Evolutionary conservation across 2,329 filamentous ascomycete species (phyloP), one percentile per base, ranked within the genome.

Genomic region (Chaetomiaceae sp.): DNA sequence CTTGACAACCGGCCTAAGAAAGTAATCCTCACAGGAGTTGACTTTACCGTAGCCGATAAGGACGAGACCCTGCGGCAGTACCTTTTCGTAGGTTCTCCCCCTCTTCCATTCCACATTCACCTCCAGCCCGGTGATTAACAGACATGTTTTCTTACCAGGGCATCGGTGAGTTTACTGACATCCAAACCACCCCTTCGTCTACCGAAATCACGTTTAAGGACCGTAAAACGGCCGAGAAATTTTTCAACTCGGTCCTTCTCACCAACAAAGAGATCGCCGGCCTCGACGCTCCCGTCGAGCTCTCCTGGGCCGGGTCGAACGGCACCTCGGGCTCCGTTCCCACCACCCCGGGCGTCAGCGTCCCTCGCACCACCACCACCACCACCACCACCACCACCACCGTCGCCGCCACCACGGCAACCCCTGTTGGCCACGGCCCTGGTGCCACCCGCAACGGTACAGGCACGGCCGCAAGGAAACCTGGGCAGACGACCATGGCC

Each of bases 1-100:
- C 75, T 94, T 20, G 89, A 94, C 64, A 90, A 91, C 66, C 77
- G 89, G 40, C 85, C 89, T 0, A 86, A 80, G 65, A 84, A 78
- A 56, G 73, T 94, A 9, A 77, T 79, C 5, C 70, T 92, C 21
- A 75, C 76, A 7, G 85, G 82, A 3, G 77, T 82, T 10, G 82
- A 84, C 67, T 83, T 85, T 64, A 82, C 83, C 3, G 75, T 75
- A 13, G 65, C 79, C 1, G 78, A 78, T 27, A 81, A 81, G 62
- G 84, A 90, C 58, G 87, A 90, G 68, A 75, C 77, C 25, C 72
- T 92, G 38, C 76, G 86, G 56, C 84, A 89, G 62, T 85, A 86
- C 67, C 77, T 92, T 20, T 74, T 89, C 58, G 84, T 86, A 72
- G 69, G 80, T 45, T 25, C 21, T 21, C 20, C n/a, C 36, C 41